A percentile compares a stretch with the other conserved stretches of the same genome.
phyloP scores from a whole-genome alignment of 805 yeast species.

The Kluyveromyces starmeri region DNA sequence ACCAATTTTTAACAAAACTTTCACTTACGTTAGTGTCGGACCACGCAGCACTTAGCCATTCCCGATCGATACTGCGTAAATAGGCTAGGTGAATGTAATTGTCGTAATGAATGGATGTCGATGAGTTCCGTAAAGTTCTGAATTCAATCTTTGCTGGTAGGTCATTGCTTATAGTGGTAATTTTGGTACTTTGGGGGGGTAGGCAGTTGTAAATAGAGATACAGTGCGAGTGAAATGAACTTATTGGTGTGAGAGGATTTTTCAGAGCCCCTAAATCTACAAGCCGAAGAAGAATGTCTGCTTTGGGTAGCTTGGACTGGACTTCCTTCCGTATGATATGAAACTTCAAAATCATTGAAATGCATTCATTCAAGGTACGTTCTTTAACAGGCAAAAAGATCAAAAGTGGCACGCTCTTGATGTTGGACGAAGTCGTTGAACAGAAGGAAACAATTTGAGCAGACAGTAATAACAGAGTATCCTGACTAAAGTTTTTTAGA shows the following conservation, averaged over 20 bases:
- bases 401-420: conserved; percentile 21
- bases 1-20: conserved; percentile 59
- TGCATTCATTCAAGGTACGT: conserved; percentile 32
- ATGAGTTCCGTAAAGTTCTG: conserved; percentile 33
- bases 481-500: conserved; percentile 27
- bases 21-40: conserved; percentile 71
- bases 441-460: conserved; percentile 32
- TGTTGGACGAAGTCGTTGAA: conserved; percentile 22
- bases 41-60: conserved; percentile 87
- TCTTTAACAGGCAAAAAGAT: conserved; percentile 23
- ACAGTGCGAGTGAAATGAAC: conserved; percentile 35
- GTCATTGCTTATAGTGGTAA: conserved; percentile 34
- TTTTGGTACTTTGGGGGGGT: conserved; percentile 23
- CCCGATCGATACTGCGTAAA: conserved; percentile 68
- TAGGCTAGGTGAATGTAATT: conserved; percentile 79
- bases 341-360: conserved; percentile 40
- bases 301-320: conserved; percentile 23
- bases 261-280: conserved; percentile 36
- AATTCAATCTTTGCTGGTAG: conserved; percentile 37
- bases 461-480: conserved; percentile 45
- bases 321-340: conserved; percentile 37
- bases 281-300: conserved; percentile 29
- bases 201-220: conserved; percentile 51
- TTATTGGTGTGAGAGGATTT: conserved; percentile 25
- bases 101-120: conserved; percentile 38